Evolutionary conservation across 1,139 yeast genomes (phyloP), one percentile per base, ranked within the genome.

Genomic region (Yamadazyma dushanensis): DNA sequence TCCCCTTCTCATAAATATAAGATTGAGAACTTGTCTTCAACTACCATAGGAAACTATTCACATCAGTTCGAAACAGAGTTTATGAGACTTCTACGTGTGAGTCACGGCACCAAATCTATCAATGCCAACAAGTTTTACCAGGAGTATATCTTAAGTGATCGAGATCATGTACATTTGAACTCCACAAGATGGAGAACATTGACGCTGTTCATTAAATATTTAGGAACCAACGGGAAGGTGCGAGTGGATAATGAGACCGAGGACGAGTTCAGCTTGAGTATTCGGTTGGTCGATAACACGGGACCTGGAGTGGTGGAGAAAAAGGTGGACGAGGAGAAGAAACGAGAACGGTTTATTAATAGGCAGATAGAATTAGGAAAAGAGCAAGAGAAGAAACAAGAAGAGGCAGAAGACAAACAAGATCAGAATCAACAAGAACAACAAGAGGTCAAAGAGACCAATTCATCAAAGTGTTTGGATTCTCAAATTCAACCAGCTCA

Each of bases 41-140:
- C 23, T 4, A 59, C 31, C 44, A 55, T 57, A 54, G 45, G 35
- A 44, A 56, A 66, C 67, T 90, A 66, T 53, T 81, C 95, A 4
- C 50, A 54, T 2, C 68, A 71, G 46, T 86, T 92, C 53, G 70
- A 78, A 44, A 51, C 57, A 2, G 87, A 81, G 44, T 94, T 92
- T 51, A 45, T 92, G n/a, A 61, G 68, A 8, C 64, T 83, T 16
- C 60, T 92, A 39, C 66, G 76, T 31, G 63, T 77, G 16, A 73
- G 76, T 31, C 97, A 92, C 55, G 96, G 97, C 2, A 89, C 87
- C 37, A 89, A 88, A 56, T 63, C 66, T 40, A 74, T 90, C 34
- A 82, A 80, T 43, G 94, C 92, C 8, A 92, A 94, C 59, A 75
- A 79, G 53, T 88, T 88, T 54, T 92, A 92, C 62, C 96, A 90